Evolutionary conservation across 192 early-diverging fungal species (phyloP), one percentile per base, ranked within the genome.

Genomic region (Backusella morwellensis): DNA sequence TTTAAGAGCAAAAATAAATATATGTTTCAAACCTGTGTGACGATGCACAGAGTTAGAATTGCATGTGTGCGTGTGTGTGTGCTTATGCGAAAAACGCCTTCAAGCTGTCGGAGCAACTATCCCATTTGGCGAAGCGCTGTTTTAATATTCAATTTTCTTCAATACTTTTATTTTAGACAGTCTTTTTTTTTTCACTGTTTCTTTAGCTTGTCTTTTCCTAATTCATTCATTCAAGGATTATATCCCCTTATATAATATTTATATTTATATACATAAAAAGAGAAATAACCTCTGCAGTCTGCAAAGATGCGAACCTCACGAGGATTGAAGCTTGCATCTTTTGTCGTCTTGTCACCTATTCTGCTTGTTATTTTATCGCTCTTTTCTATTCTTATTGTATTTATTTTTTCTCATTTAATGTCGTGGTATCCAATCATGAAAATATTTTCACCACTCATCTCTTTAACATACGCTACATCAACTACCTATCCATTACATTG

Each of bases 291-390:
- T 63, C 56, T 73, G 29, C 47, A 44, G 12, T 73, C 72, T 35
- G 54, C 47, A 35, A 44, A 35, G 47, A 74, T 74, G 72, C 72
- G 54, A 34, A 54, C 72, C 35, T 59, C 72, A 19, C 72, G 72
- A 52, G 72, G 54, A 35, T 36, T 74, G 23, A 44, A 74, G 50
- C 23, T 74, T 36, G 35, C 72, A 19, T 74, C 72, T 35, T 35
- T 74, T 38, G 35, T 74, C 23, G 72, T 74, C 14, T 36, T 74
- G 15, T 36, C 47, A 23, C 72, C 52, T 59, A 50, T 74, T 54
- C 15, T 72, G 32, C 72, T 74, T 21, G 29, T 74, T 36, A 29
- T 74, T 35, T 17, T 74, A 19, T 56, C 72, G 34, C 72, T 50
- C 54, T 17, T 74, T 35, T 35, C n/a, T 23, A 74, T 74, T 26